Evolutionary conservation across 139 green algal species (phyloP).

Genomic region (Desmodesmus armatus): DNA sequence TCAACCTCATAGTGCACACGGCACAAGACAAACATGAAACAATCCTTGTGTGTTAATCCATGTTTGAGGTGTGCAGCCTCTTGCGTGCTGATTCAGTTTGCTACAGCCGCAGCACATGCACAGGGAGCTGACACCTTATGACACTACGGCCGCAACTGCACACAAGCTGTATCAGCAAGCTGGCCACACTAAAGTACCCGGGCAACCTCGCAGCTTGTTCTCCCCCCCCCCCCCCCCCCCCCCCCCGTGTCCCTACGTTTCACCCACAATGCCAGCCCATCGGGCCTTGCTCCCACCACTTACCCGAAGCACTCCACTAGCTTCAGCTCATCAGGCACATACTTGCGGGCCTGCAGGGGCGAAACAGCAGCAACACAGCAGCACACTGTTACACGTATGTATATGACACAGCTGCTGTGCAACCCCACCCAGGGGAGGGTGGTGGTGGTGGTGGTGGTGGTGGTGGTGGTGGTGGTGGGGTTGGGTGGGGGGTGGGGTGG

Average conservation of each 20-base stretch:
- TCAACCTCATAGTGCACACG: background rate
- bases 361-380: background rate
- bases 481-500: too few species aligned
- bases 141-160: background rate
- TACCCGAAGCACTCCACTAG: conserved; percentile 92
- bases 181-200: background rate
- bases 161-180: background rate
- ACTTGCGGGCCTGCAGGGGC: conserved; percentile 79
- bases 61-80: background rate
- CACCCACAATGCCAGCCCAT: background rate
- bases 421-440: too few species aligned
- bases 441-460: too few species aligned
- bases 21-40: background rate
- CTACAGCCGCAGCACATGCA: background rate
- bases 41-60: background rate
- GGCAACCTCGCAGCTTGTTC: background rate
- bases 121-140: too few species aligned
- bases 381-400: background rate
- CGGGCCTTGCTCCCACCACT: background rate
- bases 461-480: too few species aligned
- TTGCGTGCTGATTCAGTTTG: too few species aligned
- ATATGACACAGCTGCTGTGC: too few species aligned
- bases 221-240: too few species aligned
- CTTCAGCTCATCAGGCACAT: conserved; percentile 81
- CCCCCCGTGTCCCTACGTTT: too few species aligned